These are phyloP conservation scores for Xylaria curta DNA, from an alignment of 495 filamentous ascomycete species.

Conservation along the genomic window DNA sequence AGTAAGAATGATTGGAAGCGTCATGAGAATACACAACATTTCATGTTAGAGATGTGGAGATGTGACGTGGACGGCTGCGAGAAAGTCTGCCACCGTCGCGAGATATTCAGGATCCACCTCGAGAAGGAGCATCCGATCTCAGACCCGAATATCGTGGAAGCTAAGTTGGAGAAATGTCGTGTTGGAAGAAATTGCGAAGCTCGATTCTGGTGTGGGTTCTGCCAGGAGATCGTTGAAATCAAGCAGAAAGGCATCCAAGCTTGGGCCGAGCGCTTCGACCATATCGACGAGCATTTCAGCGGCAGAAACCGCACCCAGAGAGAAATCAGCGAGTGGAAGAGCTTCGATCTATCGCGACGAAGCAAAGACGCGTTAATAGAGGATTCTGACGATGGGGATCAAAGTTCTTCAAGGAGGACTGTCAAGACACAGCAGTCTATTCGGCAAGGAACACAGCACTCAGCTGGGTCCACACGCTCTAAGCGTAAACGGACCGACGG, in stretches of 20 bases:
- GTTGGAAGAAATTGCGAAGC: slow-evolving; percentile 73
- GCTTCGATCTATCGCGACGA: slow-evolving; percentile 31
- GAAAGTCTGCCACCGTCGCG: slow-evolving; percentile 65
- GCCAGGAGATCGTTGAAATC: slow-evolving; percentile 63
- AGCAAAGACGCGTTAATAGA: slow-evolving; percentile 13
- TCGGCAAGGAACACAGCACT: background rate
- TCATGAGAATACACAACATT: slow-evolving; percentile 89
- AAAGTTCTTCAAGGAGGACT: background rate
- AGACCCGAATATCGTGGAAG: slow-evolving; percentile 49
- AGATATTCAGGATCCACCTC: slow-evolving; percentile 67
- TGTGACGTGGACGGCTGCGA: slow-evolving; percentile 66
- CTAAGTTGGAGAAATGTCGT: slow-evolving; percentile 57
- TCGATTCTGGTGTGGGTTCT: slow-evolving; percentile 93
- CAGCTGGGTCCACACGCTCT: slow-evolving; percentile 10
- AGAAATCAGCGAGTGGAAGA: slow-evolving; percentile 47
- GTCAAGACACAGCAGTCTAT: slow-evolving; percentile 1
- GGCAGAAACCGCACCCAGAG: slow-evolving; percentile 43
- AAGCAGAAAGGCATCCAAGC: slow-evolving; percentile 61
- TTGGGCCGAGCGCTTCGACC: slow-evolving; percentile 81
- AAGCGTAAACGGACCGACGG: slow-evolving; percentile 38
- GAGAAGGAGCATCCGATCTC: slow-evolving; percentile 57
- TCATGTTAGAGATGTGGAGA: slow-evolving; percentile 76
- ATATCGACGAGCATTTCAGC: slow-evolving; percentile 82
- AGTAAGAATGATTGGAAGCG: slow-evolving; percentile 98
- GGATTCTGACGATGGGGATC: slow-evolving; percentile 24